Evolutionary conservation across 176 grass and related monocot species (phyloP), one percentile per base, ranked within the genome.

Genomic region (Carex kokanica): DNA sequence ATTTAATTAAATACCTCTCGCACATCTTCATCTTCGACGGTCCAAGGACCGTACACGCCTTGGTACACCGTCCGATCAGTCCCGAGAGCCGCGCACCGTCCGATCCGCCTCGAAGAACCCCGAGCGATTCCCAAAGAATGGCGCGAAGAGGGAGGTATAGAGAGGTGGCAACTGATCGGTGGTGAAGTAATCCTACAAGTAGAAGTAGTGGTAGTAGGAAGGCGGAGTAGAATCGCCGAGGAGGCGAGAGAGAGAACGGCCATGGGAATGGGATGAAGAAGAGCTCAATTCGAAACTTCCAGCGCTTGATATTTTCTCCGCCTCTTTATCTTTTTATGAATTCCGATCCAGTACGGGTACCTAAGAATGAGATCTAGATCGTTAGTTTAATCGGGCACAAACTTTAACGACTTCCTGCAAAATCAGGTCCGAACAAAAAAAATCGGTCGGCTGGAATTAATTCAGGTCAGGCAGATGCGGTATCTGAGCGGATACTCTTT

Each of bases 21-120:
- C 77, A 94, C 86, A 63, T 97, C 94, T 0, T 88, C 74, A 34
- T 87, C 77, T 16, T 97, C 88, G 15, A 97, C 90, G n/a, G 88
- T 86, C 94, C 91, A 97, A 1, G 94, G 90, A 16, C 90, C 92
- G 86, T 97, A 97, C 3, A 85, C 79, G 36, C 94, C 88, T 70
- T 81, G 61, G 64, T 94, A 94, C 1, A 97, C 92, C 6, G 84
- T 78, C 60, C 70, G 88, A 81, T 92, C 92, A 3, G 83, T 81
- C 6, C 60, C 79, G 12, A 47, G n/a, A 41, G 79, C 79, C 8
- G 82, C 8, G 80, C 64, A 34, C 47, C 52, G 62, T 84, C 65
- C 17, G 86, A 84, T 6, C 87, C 53, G 27, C 89, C 88, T 75
- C 12, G 40, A 11, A 49, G 71, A 49, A 10, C 45, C 45, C 3